These are phyloP conservation scores for Tolypocladium sp. DNA, from an alignment of 2,329 filamentous ascomycete genomes.

Conservation along the genomic window DNA sequence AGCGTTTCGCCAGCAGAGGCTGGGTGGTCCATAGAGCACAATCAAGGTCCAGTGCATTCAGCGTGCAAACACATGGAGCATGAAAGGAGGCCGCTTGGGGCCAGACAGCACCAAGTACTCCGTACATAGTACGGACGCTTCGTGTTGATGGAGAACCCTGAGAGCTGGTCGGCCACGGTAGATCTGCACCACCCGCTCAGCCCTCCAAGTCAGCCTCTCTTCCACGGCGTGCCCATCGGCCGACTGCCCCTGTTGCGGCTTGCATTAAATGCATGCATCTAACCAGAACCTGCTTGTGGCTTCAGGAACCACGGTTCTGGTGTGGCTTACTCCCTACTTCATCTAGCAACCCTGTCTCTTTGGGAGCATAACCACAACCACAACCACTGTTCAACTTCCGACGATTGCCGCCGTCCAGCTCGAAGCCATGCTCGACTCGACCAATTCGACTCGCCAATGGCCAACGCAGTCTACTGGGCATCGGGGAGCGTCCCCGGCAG, in stretches of 20 bases:
- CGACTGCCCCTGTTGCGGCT: too few relatives aligned
- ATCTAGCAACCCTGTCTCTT: too few relatives aligned
- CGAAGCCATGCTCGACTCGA: neutral
- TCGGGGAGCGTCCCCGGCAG: too few relatives aligned
- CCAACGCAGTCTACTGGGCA: neutral
- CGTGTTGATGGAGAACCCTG: too few relatives aligned
- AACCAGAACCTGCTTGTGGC: neutral
- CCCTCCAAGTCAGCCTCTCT: too few relatives aligned
- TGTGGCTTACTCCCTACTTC: too few relatives aligned
- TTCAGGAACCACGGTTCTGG: neutral
- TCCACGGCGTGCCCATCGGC: too few relatives aligned
- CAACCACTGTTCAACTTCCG: neutral
- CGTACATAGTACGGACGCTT: too few relatives aligned
- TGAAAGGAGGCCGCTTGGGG: neutral
- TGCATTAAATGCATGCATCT: neutral
- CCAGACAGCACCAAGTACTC: too few relatives aligned
- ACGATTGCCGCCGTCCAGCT: neutral
- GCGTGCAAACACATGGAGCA: neutral
- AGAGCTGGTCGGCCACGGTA: too few relatives aligned
- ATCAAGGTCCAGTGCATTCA: neutral
- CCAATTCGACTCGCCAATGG: neutral
- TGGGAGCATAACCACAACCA: neutral
- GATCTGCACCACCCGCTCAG: too few relatives aligned
- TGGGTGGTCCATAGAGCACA: neutral
- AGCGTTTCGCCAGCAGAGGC: neutral